These are phyloP conservation scores for Adansonia madagascariensis DNA, from an alignment of 441 rosid species.

Conservation along the genomic window DNA sequence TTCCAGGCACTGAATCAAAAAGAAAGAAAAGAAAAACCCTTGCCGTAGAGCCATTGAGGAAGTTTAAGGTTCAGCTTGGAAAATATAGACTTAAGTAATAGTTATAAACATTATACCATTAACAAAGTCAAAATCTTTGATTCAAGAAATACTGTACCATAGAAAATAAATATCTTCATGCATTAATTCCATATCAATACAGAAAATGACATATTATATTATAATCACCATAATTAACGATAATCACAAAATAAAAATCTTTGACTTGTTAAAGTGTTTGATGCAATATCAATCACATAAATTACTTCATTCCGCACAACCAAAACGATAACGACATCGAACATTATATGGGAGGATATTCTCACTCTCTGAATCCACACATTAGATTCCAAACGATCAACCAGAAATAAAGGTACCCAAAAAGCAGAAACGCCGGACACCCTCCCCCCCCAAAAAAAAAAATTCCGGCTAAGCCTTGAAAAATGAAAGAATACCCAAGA, in stretches of 20 bases:
- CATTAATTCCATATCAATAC: slow-evolving; percentile 12
- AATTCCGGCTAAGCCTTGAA: background rate
- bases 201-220: slow-evolving; percentile 8
- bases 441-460: background rate
- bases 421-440: background rate
- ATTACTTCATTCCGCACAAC: slow-evolving; percentile 35
- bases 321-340: slow-evolving; percentile 50
- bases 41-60: background rate
- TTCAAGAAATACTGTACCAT: background rate
- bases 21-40: background rate
- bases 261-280: slow-evolving; percentile 24
- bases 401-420: slow-evolving; percentile 16
- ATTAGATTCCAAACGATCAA: slow-evolving; percentile 30
- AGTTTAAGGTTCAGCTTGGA: background rate
- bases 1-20: background rate
- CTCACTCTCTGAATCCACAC: slow-evolving; percentile 12
- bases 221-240: background rate
- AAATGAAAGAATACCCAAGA: background rate
- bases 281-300: slow-evolving; percentile 29
- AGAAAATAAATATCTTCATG: background rate
- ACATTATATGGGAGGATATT: slow-evolving; percentile 30
- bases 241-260: slow-evolving; percentile 21
- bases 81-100: background rate
- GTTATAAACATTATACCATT: background rate
- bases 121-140: background rate